phyloP scores from a whole-genome alignment of 305 asterid genomes.

The Striga hermonthica region DNA sequence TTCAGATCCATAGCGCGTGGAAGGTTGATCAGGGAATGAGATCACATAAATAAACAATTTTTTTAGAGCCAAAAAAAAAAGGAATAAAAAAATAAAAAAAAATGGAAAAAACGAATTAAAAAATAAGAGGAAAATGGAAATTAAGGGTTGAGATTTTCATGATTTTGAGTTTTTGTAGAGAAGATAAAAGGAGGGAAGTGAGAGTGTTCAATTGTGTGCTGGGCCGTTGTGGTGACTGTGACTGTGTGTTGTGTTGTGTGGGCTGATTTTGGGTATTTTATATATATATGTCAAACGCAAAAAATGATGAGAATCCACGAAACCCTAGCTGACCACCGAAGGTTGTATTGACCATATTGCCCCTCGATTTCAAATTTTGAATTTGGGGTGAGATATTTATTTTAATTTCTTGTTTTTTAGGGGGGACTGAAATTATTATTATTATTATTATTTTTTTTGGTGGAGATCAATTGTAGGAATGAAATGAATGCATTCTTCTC shows the following conservation, averaged over 20 bases:
- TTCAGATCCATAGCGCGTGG: slow-evolving; percentile 65
- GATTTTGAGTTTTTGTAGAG: slow-evolving; percentile 29
- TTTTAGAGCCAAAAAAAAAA: background rate
- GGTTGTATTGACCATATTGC: slow-evolving; percentile 35
- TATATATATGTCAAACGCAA: slow-evolving; percentile 31
- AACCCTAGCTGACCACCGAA: slow-evolving; percentile 58
- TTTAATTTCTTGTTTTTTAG: background rate
- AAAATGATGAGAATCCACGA: slow-evolving; percentile 35
- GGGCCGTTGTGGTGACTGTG: slow-evolving; percentile 33
- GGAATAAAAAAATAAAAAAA: background rate
- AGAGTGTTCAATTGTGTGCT: slow-evolving; percentile 18
- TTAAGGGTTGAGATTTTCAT: background rate
- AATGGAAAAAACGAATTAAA: background rate
- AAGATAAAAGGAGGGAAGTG: slow-evolving; percentile 1
- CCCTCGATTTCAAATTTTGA: slow-evolving; percentile 43
- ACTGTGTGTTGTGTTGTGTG: slow-evolving; percentile 26
- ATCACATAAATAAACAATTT: slow-evolving; percentile 22
- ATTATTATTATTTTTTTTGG: background rate
- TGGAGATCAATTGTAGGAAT: background rate
- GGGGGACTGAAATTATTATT: background rate
- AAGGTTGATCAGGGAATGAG: slow-evolving; percentile 20
- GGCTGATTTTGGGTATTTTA: slow-evolving; percentile 35
- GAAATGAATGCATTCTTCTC: background rate
- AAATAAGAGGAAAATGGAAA: background rate
- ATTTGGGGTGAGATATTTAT: background rate